Evolutionary conservation across 2,329 filamentous ascomycete genomes (phyloP).

Genomic region (Cladophialophora yegresii): DNA sequence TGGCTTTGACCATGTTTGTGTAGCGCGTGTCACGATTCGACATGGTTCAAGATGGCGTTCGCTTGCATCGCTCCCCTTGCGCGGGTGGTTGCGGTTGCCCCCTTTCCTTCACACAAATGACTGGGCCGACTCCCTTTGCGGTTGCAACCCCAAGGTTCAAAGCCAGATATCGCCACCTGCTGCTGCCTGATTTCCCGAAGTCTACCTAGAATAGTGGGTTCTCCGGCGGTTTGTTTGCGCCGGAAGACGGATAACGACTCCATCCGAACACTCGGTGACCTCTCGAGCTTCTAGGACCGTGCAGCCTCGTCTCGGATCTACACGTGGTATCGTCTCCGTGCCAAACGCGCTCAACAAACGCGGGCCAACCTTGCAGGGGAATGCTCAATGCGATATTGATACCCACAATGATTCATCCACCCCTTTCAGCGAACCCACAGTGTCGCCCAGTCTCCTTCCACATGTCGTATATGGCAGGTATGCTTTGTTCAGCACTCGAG

Average conservation of each 20-base stretch:
- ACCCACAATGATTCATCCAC: conserved; percentile 16
- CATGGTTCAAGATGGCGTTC: not conserved
- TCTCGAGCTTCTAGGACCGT: conserved; percentile 3
- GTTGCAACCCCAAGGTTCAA: not conserved
- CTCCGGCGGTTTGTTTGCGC: not conserved
- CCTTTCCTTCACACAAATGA: not conserved
- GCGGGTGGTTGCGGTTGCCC: not conserved
- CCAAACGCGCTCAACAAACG: conserved; percentile 10
- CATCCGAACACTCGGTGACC: conserved; percentile 7
- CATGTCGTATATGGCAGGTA: conserved; percentile 1
- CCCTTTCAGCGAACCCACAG: conserved; percentile 9
- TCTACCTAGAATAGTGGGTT: not conserved
- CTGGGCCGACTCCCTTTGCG: not conserved
- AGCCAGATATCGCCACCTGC: not conserved
- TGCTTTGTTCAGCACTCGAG: not conserved
- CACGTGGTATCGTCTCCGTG: conserved; percentile 12
- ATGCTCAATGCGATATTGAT: conserved; percentile 12
- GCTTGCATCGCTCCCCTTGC: not conserved
- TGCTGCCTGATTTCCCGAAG: conserved; percentile 6
- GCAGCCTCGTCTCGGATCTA: conserved; percentile 20
- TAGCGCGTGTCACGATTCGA: conserved; percentile 2
- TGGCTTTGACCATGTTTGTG: not conserved
- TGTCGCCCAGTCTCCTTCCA: not conserved
- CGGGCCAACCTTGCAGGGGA: conserved; percentile 5
- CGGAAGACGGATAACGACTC: conserved; percentile 10